Evolutionary conservation across 2,329 filamentous ascomycete species (phyloP).

Genomic region (Lasiodiplodia sp.): DNA sequence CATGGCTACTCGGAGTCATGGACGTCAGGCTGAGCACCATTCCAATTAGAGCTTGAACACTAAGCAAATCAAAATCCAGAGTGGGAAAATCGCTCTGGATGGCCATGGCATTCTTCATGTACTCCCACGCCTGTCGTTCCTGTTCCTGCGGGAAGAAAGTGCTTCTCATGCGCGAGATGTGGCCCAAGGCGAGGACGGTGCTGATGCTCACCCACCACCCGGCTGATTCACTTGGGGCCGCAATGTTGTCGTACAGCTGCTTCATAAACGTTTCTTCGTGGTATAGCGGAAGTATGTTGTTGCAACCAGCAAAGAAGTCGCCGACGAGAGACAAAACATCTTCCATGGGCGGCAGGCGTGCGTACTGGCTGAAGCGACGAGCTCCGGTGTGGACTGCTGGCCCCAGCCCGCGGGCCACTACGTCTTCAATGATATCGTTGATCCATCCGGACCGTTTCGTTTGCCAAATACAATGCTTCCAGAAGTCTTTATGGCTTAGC

Average conservation of each 20-base stretch:
- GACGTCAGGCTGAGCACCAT: neutral
- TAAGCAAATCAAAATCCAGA: neutral
- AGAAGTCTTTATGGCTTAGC: conserved; percentile 1
- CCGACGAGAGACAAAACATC: neutral
- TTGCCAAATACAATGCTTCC: neutral
- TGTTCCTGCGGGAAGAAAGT: conserved; percentile 13
- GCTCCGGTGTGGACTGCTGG: neutral
- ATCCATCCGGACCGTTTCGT: conserved; percentile 13
- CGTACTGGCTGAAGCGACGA: neutral
- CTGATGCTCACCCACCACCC: conserved; percentile 13
- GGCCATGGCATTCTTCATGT: conserved; percentile 16
- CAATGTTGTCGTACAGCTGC: conserved; percentile 1
- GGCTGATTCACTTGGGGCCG: neutral
- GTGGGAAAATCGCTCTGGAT: neutral
- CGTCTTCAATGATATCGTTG: conserved; percentile 19
- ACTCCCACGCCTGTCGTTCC: conserved; percentile 4
- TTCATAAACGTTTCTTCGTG: conserved; percentile 10
- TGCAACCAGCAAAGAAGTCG: neutral
- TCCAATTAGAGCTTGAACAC: conserved; percentile 14
- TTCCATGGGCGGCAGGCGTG: neutral
- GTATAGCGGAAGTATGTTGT: neutral
- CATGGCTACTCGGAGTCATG: no score
- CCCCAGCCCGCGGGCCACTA: neutral
- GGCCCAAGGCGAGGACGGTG: neutral
- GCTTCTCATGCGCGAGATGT: neutral